These are phyloP conservation scores for Eruca vesicaria DNA, from an alignment of 441 rosid species.

Conservation along the genomic window DNA sequence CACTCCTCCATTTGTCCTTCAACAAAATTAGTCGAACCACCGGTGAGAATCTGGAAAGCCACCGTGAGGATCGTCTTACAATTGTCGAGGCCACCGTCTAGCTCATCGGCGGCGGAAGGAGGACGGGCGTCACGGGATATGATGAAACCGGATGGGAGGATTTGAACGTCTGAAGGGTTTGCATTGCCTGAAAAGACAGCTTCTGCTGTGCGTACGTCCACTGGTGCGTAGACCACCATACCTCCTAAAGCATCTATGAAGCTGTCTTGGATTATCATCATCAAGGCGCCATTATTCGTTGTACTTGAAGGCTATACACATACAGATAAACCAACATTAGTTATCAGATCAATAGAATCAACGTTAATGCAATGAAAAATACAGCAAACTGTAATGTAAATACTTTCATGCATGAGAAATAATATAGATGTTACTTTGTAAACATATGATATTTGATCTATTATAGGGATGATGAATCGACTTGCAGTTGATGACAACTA, in stretches of 20 bases:
- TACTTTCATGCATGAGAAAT: not conserved
- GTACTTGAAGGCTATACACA: conserved; percentile 30
- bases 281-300: conserved; percentile 29
- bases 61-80: conserved; percentile 46
- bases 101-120: conserved; percentile 6
- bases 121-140: conserved; percentile 53
- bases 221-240: conserved; percentile 58
- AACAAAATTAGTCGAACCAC: conserved; percentile 9
- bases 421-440: not conserved
- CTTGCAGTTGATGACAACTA: not conserved
- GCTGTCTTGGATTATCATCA: conserved; percentile 58
- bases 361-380: not conserved
- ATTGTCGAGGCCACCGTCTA: not conserved
- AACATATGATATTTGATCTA: not conserved
- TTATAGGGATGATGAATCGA: not conserved
- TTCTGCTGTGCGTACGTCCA: conserved; percentile 39
- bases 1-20: conserved; percentile 38
- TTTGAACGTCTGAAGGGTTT: conserved; percentile 38
- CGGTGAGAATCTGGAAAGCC: conserved; percentile 56
- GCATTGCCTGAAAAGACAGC: conserved; percentile 35
- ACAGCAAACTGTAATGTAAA: not conserved
- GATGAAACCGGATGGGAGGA: conserved; percentile 70
- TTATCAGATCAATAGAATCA: not conserved
- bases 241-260: conserved; percentile 44
- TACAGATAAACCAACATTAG: not conserved